Base-by-base conservation (phyloP, 148 eudicot species). In the Rhododendron henanense region DNA sequence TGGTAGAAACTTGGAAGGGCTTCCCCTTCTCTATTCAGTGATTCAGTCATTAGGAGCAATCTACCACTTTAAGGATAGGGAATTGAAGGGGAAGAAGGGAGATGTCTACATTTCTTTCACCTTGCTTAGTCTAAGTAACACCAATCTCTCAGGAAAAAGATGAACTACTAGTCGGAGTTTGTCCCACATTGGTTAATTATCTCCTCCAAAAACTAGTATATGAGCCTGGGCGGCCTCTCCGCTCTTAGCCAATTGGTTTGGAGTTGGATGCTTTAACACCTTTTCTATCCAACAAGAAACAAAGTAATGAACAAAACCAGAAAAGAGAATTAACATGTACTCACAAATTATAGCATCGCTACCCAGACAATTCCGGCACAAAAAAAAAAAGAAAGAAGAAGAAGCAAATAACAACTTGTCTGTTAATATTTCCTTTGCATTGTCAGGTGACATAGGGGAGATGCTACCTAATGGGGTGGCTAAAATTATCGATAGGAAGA, bases 391-490 rank as follows among this genome's bases (percentile, higher is more conserved):
- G n/a, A n/a, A n/a, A n/a, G n/a, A 28, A 18, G 0, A 28, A 5
- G 0, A 28, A 74, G 25, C 15, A 8, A 18, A 75, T 7, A 6
- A 37, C 14, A 31, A 33, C 3, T 78, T 59, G 31, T 51, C 4
- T 21, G 76, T 3, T 23, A 13, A n/a, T 25, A 39, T 19, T 50
- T 78, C 15, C 65, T 83, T 45, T 19, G 77, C 45, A 47, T 84
- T 81, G 47, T 79, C 92, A 96, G 99, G 99, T 90, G 99, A 97
- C 89, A 95, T 97, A 18, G 99, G 97, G 6, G 99, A 97, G 92
- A 94, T 94, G 87, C 91, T 85, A 65, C 96, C 99, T 16, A 92
- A 95, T 88, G 99, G 99, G 83, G 90, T 87, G 4, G 45, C 95
- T 19, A 95, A 93, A 92, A 93, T 97, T 75, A 97, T 97, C n/a